Percentiles rank a stretch among this genome's conserved stretches.
Conservation (phyloP, 1,284 basidiomycete species). For the Malassezia slooffiae region DNA sequence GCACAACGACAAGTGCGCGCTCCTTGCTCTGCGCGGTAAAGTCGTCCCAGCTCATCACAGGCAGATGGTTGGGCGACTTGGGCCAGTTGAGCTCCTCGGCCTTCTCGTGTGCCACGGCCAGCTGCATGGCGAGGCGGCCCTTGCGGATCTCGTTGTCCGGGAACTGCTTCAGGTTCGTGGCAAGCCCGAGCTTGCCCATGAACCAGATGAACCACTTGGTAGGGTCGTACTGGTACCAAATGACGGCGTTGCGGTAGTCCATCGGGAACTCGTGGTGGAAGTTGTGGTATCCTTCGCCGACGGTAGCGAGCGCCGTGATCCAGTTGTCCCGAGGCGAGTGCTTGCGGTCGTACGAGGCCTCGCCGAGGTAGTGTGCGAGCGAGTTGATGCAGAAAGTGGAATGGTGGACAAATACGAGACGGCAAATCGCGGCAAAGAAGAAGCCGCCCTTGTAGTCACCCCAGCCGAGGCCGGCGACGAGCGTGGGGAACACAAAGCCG, state of each 20-base stretch:
- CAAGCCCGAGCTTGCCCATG: constrained; percentile 35
- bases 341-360: constrained; percentile 44
- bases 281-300: constrained; percentile 46
- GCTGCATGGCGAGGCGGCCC: constrained; percentile 42
- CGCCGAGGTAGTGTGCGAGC: constrained; percentile 44
- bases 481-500: constrained; percentile 41
- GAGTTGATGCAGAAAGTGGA: constrained; percentile 47
- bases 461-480: constrained; percentile 45
- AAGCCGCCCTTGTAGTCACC: constrained; percentile 44
- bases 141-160: constrained; percentile 46
- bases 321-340: constrained; percentile 45
- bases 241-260: constrained; percentile 44
- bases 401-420: constrained; percentile 44
- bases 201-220: constrained; percentile 45
- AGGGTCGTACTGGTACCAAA: constrained; percentile 46
- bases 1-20: constrained; percentile 36
- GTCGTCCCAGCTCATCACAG: constrained; percentile 44
- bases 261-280: constrained; percentile 47
- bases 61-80: constrained; percentile 35
- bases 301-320: constrained; percentile 41
- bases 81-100: constrained; percentile 30
- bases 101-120: constrained; percentile 30
- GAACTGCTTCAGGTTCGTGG: constrained; percentile 44
- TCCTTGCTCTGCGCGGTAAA: constrained; percentile 42
- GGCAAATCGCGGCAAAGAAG: constrained; percentile 41